Conservation (phyloP, 805 yeast genomes). For the Metschnikowia anglica region DNA sequence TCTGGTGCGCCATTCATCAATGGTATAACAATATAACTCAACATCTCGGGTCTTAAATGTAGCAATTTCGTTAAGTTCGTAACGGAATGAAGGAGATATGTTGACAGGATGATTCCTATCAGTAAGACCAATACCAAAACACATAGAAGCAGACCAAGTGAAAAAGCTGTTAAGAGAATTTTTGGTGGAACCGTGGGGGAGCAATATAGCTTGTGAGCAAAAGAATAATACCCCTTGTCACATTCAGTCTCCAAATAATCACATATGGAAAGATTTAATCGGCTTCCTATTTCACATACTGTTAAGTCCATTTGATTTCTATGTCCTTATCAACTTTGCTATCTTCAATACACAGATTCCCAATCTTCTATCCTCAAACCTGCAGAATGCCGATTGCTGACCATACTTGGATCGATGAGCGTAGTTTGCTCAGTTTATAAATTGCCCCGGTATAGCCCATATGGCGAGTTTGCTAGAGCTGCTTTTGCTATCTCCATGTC, state of each 20-base stretch:
- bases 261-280: conserved; percentile 17
- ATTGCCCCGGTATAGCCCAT: neutral
- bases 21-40: conserved; percentile 38
- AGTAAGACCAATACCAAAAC: conserved; percentile 20
- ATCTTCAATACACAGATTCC: neutral
- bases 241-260: conserved; percentile 22
- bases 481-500: conserved; percentile 71
- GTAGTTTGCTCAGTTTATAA: neutral
- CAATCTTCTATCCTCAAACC: conserved; percentile 6
- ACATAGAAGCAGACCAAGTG: conserved; percentile 2
- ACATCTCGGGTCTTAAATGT: conserved; percentile 28
- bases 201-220: conserved; percentile 35
- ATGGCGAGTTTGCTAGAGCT: conserved; percentile 31
- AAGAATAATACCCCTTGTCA: conserved; percentile 24
- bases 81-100: conserved; percentile 32
- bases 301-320: conserved; percentile 8
- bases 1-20: conserved; percentile 40
- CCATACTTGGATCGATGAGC: neutral
- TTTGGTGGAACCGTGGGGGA: conserved; percentile 19
- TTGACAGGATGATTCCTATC: conserved; percentile 36
- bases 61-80: conserved; percentile 27
- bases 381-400: conserved; percentile 7
- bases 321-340: neutral
- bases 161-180: neutral
- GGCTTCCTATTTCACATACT: conserved; percentile 8